Conservation (phyloP, 495 filamentous ascomycete species). For the Jackrogersella minutella region DNA sequence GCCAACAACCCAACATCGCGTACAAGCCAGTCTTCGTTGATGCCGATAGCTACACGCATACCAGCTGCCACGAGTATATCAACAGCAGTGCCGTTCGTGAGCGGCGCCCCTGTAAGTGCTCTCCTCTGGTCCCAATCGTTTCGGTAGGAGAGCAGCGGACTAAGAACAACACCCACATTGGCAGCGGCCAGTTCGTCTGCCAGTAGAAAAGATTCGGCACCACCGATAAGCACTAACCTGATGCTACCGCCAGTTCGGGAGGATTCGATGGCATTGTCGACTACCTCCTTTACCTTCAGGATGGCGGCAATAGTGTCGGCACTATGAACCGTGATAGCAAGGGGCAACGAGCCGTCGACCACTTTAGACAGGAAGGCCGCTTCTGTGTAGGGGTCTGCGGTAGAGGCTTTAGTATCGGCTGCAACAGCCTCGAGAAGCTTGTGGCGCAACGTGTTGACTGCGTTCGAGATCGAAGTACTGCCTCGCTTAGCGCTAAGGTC, state of each 20-base stretch:
- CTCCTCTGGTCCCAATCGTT: constrained; percentile 57
- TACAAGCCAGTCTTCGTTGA: constrained; percentile 60
- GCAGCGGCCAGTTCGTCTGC: constrained; percentile 57
- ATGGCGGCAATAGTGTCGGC: constrained; percentile 55
- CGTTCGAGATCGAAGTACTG: constrained; percentile 52
- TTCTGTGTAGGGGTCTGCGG: constrained; percentile 50
- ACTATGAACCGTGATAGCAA: constrained; percentile 55
- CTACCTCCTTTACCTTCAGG: constrained; percentile 49
- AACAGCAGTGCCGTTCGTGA: constrained; percentile 60
- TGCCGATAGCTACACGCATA: constrained; percentile 55
- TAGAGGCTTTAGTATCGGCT: constrained; percentile 30
- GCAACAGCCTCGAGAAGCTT: constrained; percentile 53
- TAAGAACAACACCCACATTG: constrained; percentile 57
- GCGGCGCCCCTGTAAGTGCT: constrained; percentile 58
- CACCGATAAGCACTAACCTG: constrained; percentile 56
- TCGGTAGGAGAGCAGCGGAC: constrained; percentile 54
- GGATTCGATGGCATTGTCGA: constrained; percentile 43
- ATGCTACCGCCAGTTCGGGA: constrained; percentile 34
- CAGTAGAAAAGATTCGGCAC: constrained; percentile 58
- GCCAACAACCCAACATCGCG: constrained; percentile 57
- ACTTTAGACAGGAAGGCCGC: constrained; percentile 50
- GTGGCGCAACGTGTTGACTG: constrained; percentile 48
- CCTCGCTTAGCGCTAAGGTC: constrained; percentile 44
- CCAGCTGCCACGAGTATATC: constrained; percentile 55
- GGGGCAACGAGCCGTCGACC: constrained; percentile 45